Evolutionary conservation across 2,329 filamentous ascomycete species (phyloP).

Genomic region (Aspergillus melleus): DNA sequence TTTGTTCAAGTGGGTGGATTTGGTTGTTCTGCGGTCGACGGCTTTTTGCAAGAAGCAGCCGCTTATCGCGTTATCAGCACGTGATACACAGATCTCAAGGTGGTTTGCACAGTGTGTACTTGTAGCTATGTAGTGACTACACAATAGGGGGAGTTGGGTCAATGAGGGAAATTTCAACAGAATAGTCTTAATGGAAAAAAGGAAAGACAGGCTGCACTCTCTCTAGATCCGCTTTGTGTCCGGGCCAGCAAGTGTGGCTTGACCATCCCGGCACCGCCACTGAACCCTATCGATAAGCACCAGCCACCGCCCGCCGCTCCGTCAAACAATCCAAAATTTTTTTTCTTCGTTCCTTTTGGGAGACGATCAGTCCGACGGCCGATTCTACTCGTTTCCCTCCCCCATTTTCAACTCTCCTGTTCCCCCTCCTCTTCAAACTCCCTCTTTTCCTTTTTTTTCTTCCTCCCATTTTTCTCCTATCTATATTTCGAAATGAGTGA

Average conservation of each 20-base stretch:
- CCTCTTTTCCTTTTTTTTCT: conserved; percentile 8
- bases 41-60: conserved; percentile 5
- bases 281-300: conserved; percentile 34
- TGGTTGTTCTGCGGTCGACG: neutral
- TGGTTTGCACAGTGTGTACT: too few relatives aligned
- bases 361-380: neutral
- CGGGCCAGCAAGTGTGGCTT: too few relatives aligned
- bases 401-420: conserved; percentile 18
- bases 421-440: conserved; percentile 8
- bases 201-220: too few relatives aligned
- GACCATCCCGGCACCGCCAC: conserved; percentile 29
- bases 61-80: conserved; percentile 29
- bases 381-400: conserved; percentile 21
- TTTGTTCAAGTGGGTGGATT: too few relatives aligned
- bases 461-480: conserved; percentile 10
- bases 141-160: too few relatives aligned
- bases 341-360: conserved; percentile 22
- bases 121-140: too few relatives aligned
- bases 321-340: conserved; percentile 37
- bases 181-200: too few relatives aligned
- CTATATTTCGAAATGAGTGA: conserved; percentile 45
- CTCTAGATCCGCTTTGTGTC: too few relatives aligned
- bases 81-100: conserved; percentile 16
- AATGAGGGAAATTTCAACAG: too few relatives aligned
- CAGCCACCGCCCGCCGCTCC: conserved; percentile 30